A percentile compares a stretch with the other conserved stretches of the same genome.
These are phyloP conservation scores for Xanthoceras sorbifolium DNA, from an alignment of 345 rosid species.

Conservation along the genomic window DNA sequence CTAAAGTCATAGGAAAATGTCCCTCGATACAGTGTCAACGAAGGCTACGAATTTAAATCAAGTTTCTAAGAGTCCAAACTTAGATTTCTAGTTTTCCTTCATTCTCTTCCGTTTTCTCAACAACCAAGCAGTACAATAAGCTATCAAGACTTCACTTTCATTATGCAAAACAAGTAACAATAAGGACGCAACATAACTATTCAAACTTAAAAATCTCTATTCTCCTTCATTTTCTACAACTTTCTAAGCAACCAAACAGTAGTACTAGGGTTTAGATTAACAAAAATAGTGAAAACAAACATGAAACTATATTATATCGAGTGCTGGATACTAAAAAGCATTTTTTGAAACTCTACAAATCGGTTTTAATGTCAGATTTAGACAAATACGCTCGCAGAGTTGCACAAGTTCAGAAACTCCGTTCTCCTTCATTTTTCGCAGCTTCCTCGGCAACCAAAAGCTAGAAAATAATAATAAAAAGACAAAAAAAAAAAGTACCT, in stretches of 20 bases:
- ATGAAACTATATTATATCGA: neutral
- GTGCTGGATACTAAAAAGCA: neutral
- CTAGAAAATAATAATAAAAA: neutral
- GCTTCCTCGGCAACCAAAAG: constrained; percentile 10
- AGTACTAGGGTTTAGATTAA: neutral
- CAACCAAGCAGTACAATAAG: neutral
- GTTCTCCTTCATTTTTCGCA: constrained; percentile 4
- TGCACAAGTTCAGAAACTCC: neutral
- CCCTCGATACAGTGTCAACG: too few species aligned
- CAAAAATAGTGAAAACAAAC: neutral
- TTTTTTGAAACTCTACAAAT: neutral
- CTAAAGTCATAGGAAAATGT: neutral
- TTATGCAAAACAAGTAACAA: neutral
- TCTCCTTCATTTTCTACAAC: neutral
- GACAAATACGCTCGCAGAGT: neutral
- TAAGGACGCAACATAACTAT: neutral
- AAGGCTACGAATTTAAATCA: too few species aligned
- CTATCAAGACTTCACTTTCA: neutral
- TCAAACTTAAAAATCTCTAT: constrained; percentile 3
- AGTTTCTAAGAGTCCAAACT: neutral
- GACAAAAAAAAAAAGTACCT: constrained; percentile 37
- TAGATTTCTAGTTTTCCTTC: neutral
- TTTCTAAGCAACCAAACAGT: constrained; percentile 9
- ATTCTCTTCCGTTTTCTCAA: neutral
- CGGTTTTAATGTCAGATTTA: neutral